Base-by-base conservation (phyloP, 768 basidiomycete genomes). In the Sarcodon aspratus region DNA sequence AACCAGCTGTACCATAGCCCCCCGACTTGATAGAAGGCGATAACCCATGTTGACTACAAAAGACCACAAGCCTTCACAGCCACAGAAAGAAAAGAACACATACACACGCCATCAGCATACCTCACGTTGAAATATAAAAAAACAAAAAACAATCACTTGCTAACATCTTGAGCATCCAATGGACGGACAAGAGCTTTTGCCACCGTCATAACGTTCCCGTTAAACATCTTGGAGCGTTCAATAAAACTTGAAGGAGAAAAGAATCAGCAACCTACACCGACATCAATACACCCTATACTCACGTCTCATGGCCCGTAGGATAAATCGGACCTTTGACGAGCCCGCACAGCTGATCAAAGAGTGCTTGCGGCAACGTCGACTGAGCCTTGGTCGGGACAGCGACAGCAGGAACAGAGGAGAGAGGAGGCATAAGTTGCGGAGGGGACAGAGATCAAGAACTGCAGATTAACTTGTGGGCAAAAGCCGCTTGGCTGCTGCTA, bases 1-100 rank as follows among this genome's bases (percentile, higher is more conserved):
- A 91, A 1, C 90, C 92, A 9, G 83, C 88, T 1, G 87, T 93
- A 6, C 91, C 93, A 59, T 86, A 93, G 0, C 93, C 93, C 21
- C 93, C 93, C 1, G 88, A 85, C 61, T 90, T 92, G 56, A 92
- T 75, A 8, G 88, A 91, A 6, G 85, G 76, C 9, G 83, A 79
- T 3, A 94, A 67, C 0, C 66, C 65, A 58, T 91, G 72, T 48
- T 78, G 76, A n/a, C 61, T 65, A 59, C 90, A 93, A 63, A 94
- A 92, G 10, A 74, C 55, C 50, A 95, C 63, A 49, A 79, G 70
- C 57, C 87, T 90, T 48, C 21, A 4, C 37, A 9, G 5, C 48
- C 4, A 42, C 40, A 50, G 50, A 33, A 36, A 21, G 27, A 9
- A 31, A 21, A 27, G 15, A 40, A 18, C n/a, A 45, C 15, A 47